Evolutionary conservation across 352 stramenopile species (phyloP).

Genomic region (Lagenidium giganteum): DNA sequence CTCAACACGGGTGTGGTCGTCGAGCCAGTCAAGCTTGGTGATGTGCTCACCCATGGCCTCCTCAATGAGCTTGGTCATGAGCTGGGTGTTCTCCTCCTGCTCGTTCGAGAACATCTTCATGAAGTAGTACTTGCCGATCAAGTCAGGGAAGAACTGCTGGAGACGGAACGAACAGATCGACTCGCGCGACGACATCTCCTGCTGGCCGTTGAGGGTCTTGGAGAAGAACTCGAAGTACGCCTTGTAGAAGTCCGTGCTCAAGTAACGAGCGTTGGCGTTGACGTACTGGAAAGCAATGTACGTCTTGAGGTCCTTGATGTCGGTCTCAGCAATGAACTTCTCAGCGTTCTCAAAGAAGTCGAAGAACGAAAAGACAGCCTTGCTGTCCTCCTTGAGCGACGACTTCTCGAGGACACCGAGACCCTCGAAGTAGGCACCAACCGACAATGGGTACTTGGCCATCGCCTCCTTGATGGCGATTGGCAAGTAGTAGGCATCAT

Average conservation of each 20-base stretch:
- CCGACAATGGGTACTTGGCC: conserved; percentile 38
- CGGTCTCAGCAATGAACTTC: conserved; percentile 19
- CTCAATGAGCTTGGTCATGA: conserved; percentile 84
- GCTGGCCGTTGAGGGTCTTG: conserved; percentile 56
- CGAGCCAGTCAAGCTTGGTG: conserved; percentile 89
- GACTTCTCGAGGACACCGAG: conserved; percentile 32
- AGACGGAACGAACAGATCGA: conserved; percentile 51
- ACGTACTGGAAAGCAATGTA: conserved; percentile 54
- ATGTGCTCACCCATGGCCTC: conserved; percentile 79
- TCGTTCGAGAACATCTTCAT: conserved; percentile 77
- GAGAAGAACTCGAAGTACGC: conserved; percentile 89
- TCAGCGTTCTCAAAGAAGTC: conserved; percentile 53
- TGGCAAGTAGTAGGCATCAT: conserved; percentile 72
- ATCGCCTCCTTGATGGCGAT: conserved; percentile 70
- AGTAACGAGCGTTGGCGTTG: conserved; percentile 27
- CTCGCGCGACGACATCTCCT: conserved; percentile 49
- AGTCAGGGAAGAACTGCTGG: conserved; percentile 34
- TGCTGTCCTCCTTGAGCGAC: conserved; percentile 29
- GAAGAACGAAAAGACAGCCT: conserved; percentile 41
- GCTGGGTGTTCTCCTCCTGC: conserved; percentile 59
- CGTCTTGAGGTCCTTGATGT: conserved; percentile 42
- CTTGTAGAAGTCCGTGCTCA: conserved; percentile 66
- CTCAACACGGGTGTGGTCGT: conserved; percentile 66
- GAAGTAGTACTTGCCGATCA: conserved; percentile 85
- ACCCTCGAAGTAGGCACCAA: conserved; percentile 45